Conservation (phyloP, 2,329 filamentous ascomycete genomes). For the Magnaporthales sp. region DNA sequence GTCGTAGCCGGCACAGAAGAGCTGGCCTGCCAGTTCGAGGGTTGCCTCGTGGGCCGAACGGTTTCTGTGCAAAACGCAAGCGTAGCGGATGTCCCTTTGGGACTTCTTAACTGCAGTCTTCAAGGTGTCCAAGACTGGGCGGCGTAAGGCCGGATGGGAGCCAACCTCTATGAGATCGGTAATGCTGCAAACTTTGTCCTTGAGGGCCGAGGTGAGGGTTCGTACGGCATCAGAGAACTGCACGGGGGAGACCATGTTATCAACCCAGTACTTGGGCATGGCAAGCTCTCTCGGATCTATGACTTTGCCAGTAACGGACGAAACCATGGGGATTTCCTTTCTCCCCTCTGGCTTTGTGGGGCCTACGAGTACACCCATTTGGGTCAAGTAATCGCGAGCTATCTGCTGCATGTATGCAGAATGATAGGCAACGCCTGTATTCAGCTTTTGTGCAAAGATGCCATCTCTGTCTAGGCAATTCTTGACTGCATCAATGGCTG, state of each 20-base stretch:
- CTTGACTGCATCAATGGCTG: constrained; percentile 1
- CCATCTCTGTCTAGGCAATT: not conserved
- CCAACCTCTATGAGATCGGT: constrained; percentile 17
- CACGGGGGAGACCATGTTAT: constrained; percentile 19
- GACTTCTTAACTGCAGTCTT: not conserved
- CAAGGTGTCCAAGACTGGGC: constrained; percentile 15
- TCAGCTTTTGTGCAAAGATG: constrained; percentile 11
- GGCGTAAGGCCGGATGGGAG: constrained; percentile 16
- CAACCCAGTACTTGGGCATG: constrained; percentile 16
- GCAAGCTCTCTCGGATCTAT: constrained; percentile 2
- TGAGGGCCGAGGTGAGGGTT: constrained; percentile 5
- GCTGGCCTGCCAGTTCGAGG: constrained; percentile 11
- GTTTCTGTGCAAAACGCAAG: constrained; percentile 7
- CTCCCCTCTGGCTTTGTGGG: not conserved
- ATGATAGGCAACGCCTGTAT: constrained; percentile 24
- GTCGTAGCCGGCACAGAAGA: constrained; percentile 8
- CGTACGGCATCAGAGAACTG: constrained; percentile 16
- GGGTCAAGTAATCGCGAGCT: constrained; percentile 13
- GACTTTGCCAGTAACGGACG: constrained; percentile 12
- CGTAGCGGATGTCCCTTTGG: not conserved
- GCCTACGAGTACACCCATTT: constrained; percentile 6
- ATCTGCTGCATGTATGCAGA: constrained; percentile 19
- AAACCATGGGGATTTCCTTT: constrained; percentile 13
- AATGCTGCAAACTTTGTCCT: constrained; percentile 4
- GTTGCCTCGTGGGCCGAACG: constrained; percentile 12